Evolutionary conservation across 192 early-diverging fungal genomes (phyloP).

Genomic region (Backusella australiensis): DNA sequence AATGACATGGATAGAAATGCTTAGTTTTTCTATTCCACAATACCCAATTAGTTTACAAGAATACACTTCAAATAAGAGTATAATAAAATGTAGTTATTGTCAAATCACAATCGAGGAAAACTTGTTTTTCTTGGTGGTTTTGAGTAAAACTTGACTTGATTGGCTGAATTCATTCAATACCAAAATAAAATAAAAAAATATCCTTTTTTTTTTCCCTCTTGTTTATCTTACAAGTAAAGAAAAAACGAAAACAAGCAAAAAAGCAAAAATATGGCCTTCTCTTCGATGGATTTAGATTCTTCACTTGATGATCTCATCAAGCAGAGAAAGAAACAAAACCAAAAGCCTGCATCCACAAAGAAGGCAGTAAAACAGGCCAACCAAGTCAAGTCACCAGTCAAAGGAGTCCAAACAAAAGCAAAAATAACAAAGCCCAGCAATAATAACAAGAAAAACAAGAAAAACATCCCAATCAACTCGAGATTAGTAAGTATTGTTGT

Average conservation of each 20-base stretch:
- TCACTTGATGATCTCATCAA: constrained; percentile 45
- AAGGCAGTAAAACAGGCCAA: background rate
- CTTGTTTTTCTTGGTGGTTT: too few relatives aligned
- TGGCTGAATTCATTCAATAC: too few relatives aligned
- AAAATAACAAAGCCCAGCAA: constrained; percentile 1
- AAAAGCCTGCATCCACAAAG: constrained; percentile 15
- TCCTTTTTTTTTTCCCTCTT: background rate
- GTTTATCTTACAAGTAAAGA: background rate
- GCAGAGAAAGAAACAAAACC: constrained; percentile 23
- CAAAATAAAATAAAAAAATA: too few relatives aligned
- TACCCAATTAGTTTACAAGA: too few relatives aligned
- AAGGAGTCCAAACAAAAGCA: constrained; percentile 5
- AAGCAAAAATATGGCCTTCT: background rate
- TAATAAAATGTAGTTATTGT: too few relatives aligned
- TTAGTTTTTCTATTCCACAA: too few relatives aligned
- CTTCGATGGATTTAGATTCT: constrained; percentile 38
- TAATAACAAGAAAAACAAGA: background rate
- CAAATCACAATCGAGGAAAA: too few relatives aligned
- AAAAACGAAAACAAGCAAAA: background rate
- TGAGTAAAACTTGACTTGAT: too few relatives aligned
- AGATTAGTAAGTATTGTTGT: background rate
- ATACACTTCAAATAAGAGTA: too few relatives aligned
- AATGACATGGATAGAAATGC: too few relatives aligned
- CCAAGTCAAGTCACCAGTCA: background rate
- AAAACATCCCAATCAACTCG: background rate